phyloP scores from a whole-genome alignment of 495 filamentous ascomycete genomes.

The Tuber brumale region DNA sequence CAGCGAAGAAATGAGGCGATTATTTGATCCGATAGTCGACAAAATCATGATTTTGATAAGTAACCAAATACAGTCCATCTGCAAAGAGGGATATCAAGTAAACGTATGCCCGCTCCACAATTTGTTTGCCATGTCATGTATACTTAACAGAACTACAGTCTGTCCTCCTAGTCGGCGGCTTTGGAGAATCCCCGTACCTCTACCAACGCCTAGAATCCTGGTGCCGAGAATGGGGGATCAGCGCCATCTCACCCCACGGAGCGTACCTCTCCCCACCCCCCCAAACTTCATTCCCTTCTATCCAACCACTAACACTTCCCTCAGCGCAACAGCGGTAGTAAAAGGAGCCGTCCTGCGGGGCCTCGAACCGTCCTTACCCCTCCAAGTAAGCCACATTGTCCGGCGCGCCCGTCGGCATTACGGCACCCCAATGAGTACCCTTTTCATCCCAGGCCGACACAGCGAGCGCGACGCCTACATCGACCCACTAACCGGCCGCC shows the following conservation, averaged over 20 bases:
- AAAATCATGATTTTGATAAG: constrained; percentile 10
- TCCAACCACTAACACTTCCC: not conserved
- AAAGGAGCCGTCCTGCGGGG: constrained; percentile 36
- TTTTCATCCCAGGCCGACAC: constrained; percentile 5
- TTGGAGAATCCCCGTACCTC: constrained; percentile 33
- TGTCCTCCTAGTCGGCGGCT: constrained; percentile 34
- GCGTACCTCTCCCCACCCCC: constrained; percentile 3
- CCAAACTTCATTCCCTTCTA: constrained; percentile 6
- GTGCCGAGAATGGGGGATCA: not conserved
- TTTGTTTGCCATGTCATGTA: not conserved
- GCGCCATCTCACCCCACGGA: constrained; percentile 9
- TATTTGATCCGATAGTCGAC: constrained; percentile 26
- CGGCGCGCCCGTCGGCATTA: constrained; percentile 31
- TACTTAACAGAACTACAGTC: constrained; percentile 11
- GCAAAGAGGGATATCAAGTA: not conserved
- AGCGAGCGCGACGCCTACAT: constrained; percentile 13
- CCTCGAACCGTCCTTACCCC: constrained; percentile 27
- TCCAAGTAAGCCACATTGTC: not conserved
- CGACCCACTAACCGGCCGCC: constrained; percentile 6
- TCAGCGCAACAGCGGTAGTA: constrained; percentile 25
- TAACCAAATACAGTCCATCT: constrained; percentile 13
- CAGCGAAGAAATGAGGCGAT: constrained; percentile 9
- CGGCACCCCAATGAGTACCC: constrained; percentile 12
- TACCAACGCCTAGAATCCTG: constrained; percentile 10
- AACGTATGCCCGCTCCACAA: constrained; percentile 10